Evolutionary conservation across 441 rosid genomes (phyloP).

Genomic region (Croton setiger): DNA sequence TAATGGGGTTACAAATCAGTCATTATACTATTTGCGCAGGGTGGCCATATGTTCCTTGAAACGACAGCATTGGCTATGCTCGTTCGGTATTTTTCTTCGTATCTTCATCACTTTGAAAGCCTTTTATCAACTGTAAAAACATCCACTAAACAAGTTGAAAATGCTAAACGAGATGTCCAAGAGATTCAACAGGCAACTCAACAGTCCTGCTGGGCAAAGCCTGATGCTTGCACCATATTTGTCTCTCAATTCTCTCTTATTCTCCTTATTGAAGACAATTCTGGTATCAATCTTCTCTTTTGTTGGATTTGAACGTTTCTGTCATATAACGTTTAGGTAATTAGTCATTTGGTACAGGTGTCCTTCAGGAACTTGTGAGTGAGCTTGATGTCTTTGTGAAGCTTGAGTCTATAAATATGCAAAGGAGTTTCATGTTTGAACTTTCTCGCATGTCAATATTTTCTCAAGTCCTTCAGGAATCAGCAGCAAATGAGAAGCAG

Average conservation of each 20-base stretch:
- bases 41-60: slow-evolving; percentile 70
- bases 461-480: slow-evolving; percentile 54
- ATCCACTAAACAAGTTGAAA: slow-evolving; percentile 32
- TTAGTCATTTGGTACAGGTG: slow-evolving; percentile 47
- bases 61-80: slow-evolving; percentile 49
- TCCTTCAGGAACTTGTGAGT: slow-evolving; percentile 53
- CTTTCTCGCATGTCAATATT: slow-evolving; percentile 60
- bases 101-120: slow-evolving; percentile 32
- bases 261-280: slow-evolving; percentile 54
- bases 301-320: slow-evolving; percentile 22
- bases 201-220: slow-evolving; percentile 34
- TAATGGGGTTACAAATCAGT: slow-evolving; percentile 15
- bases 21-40: slow-evolving; percentile 58
- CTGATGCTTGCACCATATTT: slow-evolving; percentile 44
- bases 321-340: slow-evolving; percentile 19
- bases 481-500: slow-evolving; percentile 41
- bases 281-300: slow-evolving; percentile 45
- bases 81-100: slow-evolving; percentile 40
- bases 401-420: slow-evolving; percentile 39
- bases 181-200: slow-evolving; percentile 30
- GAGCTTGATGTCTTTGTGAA: slow-evolving; percentile 57
- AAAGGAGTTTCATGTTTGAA: slow-evolving; percentile 52
- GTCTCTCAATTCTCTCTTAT: slow-evolving; percentile 56
- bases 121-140: slow-evolving; percentile 35
- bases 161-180: slow-evolving; percentile 33